Evolutionary conservation across 73 alveolate species (phyloP), one percentile per base, ranked within the genome.

Genomic region (Uronychia setigera): DNA sequence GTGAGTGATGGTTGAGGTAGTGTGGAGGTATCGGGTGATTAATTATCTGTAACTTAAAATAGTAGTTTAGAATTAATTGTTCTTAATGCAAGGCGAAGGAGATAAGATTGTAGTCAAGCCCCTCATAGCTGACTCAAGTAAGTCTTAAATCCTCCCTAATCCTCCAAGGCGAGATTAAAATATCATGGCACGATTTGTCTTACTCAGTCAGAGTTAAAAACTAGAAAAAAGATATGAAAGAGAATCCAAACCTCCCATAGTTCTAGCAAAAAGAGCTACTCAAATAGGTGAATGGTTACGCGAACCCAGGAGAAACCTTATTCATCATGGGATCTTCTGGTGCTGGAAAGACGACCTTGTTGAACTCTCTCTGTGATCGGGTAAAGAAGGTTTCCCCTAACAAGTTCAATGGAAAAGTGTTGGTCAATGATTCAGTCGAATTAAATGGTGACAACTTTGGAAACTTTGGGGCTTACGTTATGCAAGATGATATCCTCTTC

Each of bases 401-500:
- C 67, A 46, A 46, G 19, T 46, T 84, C 30, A 26, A 13, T 11
- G 85, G 91, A 32, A 33, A 84, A 11, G 74, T 84, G 13, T 0
- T 84, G 33, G 46, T 84, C 1, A 84, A 84, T 33, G 85, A 84
- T 60, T 32, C 79, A 1, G 35, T 27, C 9, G 46, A 31, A 25
- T 29, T 84, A 28, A 33, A 74, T 33, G 1, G 28, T 1, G 32
- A 74, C 25, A 31, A 33, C 81, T 88, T 88, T 35, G 81, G 87
- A 0, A 34, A 11, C 0, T 30, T 82, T 5, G 94, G 78, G 0
- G 90, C 81, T 35, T 95, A 92, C 80, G 97, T 90, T 5, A 90
- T 89, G 94, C 91, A 95, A 77, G 95, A 95, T 33, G 98, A 95
- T 91, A 86, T 95, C 29, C 85, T 95, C 28, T 87, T 91, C 35